Percentiles rank a stretch among this genome's conserved stretches.
Evolutionary conservation across 1,139 yeast species (phyloP).

Genomic region (Kodamaea sp.): DNA sequence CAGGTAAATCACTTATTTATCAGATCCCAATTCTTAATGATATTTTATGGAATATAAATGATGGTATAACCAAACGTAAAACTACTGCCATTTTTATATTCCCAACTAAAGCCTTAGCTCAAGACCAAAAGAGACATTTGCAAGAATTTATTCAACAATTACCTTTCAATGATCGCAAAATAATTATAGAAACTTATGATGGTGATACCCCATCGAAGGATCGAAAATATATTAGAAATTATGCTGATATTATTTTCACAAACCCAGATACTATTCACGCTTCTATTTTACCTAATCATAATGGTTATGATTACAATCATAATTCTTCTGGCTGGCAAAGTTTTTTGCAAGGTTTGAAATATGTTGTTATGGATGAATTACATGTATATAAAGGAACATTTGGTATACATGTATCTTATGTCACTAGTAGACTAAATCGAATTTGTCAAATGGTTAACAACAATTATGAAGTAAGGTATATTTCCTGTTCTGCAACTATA

Average conservation of each 20-base stretch:
- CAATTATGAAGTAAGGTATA: conserved; percentile 45
- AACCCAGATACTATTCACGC: conserved; percentile 94
- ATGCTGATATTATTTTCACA: conserved; percentile 79
- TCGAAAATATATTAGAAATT: conserved; percentile 51
- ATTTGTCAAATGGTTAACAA: conserved; percentile 36
- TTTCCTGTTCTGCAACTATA: conserved; percentile 93
- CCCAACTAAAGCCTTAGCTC: conserved; percentile 96
- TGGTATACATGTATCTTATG: conserved; percentile 86
- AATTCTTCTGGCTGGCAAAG: conserved; percentile 53
- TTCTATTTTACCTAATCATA: conserved; percentile 72
- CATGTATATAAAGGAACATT: conserved; percentile 88
- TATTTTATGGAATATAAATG: conserved; percentile 39
- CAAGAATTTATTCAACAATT: conserved; percentile 52
- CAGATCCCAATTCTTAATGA: conserved; percentile 78
- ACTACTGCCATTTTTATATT: conserved; percentile 80
- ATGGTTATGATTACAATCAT: conserved; percentile 19
- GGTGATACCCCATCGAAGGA: conserved; percentile 76
- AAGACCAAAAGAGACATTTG: conserved; percentile 85
- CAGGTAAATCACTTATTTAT: conserved; percentile 90
- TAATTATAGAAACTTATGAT: conserved; percentile 76
- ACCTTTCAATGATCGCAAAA: conserved; percentile 30
- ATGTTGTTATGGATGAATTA: conserved; percentile 83
- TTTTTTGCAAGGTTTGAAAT: conserved; percentile 60
- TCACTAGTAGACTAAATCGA: conserved; percentile 73
- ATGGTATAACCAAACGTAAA: conserved; percentile 18